Percentiles rank a stretch among this genome's conserved stretches.
Conservation (phyloP, 768 basidiomycete species). For the Mycena rosella region DNA sequence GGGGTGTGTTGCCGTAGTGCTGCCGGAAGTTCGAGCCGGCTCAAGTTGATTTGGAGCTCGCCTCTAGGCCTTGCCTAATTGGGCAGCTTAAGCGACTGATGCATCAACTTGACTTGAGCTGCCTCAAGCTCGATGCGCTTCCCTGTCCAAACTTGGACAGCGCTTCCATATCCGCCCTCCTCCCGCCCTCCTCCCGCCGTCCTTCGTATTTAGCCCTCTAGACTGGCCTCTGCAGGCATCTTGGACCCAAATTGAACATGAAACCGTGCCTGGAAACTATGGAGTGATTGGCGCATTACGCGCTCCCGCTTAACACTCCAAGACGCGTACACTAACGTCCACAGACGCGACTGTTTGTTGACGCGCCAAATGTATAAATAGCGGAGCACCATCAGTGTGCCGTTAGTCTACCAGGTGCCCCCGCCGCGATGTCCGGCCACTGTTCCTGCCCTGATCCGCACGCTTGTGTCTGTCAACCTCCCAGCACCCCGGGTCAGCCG, state of each 20-base stretch:
- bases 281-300: constrained; percentile 3
- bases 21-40: constrained; percentile 8
- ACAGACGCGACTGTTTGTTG: constrained; percentile 8
- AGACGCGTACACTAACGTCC: neutral
- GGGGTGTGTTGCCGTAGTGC: constrained; percentile 14
- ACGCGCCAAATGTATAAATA: neutral
- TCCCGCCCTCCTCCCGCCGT: neutral
- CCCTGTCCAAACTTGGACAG: constrained; percentile 1
- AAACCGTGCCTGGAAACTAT: neutral
- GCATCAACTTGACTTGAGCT: constrained; percentile 9
- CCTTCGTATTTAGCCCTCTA: neutral
- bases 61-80: constrained; percentile 10
- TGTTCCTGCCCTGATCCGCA: constrained; percentile 3
- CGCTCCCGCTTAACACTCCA: neutral
- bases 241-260: neutral
- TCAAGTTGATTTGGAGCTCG: constrained; percentile 5
- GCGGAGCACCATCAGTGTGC: neutral
- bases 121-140: constrained; percentile 8
- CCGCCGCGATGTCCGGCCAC: neutral
- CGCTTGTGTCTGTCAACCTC: constrained; percentile 2
- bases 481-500: neutral
- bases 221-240: neutral
- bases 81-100: constrained; percentile 5
- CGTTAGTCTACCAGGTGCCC: neutral
- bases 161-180: neutral